A percentile compares a stretch with the other conserved stretches of the same genome.
These are phyloP conservation scores for Colletotrichum endophyticum DNA, from an alignment of 2,329 filamentous ascomycete species.

Conservation along the genomic window DNA sequence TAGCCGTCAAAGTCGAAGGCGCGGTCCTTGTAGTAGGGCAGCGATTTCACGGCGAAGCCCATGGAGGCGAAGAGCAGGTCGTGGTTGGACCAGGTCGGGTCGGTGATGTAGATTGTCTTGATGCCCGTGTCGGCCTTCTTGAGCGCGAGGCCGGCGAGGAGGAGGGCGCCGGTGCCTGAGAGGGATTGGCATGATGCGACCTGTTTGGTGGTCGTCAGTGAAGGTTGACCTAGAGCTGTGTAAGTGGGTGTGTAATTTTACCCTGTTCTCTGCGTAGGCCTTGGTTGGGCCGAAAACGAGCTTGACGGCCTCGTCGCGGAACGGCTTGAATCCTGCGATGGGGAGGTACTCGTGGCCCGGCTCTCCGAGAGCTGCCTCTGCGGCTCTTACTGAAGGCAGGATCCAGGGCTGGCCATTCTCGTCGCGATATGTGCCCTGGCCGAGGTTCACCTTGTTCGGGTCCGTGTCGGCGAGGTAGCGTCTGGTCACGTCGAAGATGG, in stretches of 20 bases:
- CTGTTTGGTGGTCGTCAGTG: constrained; percentile 8
- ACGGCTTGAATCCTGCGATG: constrained; percentile 36
- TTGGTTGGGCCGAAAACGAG: constrained; percentile 33
- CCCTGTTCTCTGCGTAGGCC: constrained; percentile 29
- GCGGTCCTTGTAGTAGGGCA: constrained; percentile 39
- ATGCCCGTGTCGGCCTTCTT: constrained; percentile 27
- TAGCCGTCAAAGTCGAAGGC: constrained; percentile 36
- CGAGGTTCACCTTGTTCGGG: constrained; percentile 41
- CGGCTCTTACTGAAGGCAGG: constrained; percentile 37
- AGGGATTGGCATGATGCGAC: constrained; percentile 41
- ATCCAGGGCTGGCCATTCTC: constrained; percentile 42
- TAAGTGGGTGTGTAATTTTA: constrained; percentile 37
- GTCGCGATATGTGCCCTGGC: constrained; percentile 42
- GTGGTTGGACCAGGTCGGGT: constrained; percentile 48
- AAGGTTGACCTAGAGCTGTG: neutral
- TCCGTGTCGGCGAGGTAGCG: constrained; percentile 32
- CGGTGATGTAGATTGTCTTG: constrained; percentile 38
- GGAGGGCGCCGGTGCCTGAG: constrained; percentile 45
- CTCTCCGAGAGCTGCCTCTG: constrained; percentile 23
- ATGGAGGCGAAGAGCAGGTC: constrained; percentile 36
- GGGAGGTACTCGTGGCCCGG: constrained; percentile 41
- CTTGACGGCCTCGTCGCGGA: constrained; percentile 34
- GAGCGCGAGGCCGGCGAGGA: constrained; percentile 37
- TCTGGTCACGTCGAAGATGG: constrained; percentile 38
- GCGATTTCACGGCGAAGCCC: constrained; percentile 33